Evolutionary conservation across 805 yeast species (phyloP), one percentile per base, ranked within the genome.

Genomic region (Starmerella lactis-condensi): DNA sequence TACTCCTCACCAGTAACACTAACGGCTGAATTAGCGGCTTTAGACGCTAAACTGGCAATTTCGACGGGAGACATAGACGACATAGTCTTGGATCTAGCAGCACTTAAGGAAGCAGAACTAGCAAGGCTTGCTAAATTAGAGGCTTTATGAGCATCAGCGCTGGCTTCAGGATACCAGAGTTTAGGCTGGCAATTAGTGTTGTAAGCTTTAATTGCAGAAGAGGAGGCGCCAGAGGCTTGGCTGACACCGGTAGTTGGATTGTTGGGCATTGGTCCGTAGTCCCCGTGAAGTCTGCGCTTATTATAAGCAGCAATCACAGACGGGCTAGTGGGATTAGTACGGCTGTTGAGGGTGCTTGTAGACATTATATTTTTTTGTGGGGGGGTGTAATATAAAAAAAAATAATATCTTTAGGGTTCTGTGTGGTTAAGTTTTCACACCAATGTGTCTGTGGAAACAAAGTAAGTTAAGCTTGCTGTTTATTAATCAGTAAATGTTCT

Each of bases 211-310:
- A 46, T 34, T 3, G 60, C 59, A 11, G 56, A 54, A 7, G 42
- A 34, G 12, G 57, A 47, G 15, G 51, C 43, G 10, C 42, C 39
- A 26, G 45, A 21, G n/a, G 25, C 37, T 20, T 33, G 34, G 23
- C 34, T 44, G 23, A 57, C 53, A 1, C 61, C 62, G 11, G 57
- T 52, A 11, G 47, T 36, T 16, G 61, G 60, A 18, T 50, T 45
- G 32, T 55, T 51, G 17, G 60, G 58, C 33, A 35, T 45, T 18
- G 35, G 28, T 33, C 48, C 46, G 37, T 41, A 50, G 32, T 49
- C 48, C 29, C 58, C 58, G 28, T 44, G 38, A 31, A 37, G 38
- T 28, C 53, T 42, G 26, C 52, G 52, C 30, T 50, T 52, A 36
- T 45, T 43, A 40, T 52, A 55, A 29, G 43, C 41, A 12, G 57